Conservation (phyloP, 495 filamentous ascomycete genomes). For the Trichocladium uniseriatum region DNA sequence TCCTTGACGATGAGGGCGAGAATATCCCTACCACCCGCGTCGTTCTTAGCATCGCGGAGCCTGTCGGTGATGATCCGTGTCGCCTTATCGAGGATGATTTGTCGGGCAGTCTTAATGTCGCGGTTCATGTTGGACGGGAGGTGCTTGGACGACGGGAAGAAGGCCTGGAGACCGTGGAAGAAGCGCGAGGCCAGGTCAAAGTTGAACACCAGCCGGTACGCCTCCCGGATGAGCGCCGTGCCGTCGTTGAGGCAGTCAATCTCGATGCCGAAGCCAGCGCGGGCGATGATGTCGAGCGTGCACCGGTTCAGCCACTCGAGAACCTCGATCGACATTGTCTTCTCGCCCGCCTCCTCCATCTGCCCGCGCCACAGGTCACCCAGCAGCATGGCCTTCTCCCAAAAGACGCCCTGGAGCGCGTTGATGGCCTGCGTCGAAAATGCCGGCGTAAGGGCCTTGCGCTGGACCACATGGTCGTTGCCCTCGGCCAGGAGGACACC, state of each 20-base stretch:
- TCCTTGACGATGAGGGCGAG: constrained; percentile 33
- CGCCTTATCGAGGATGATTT: constrained; percentile 28
- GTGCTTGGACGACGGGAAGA: constrained; percentile 34
- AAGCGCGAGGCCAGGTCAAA: constrained; percentile 32
- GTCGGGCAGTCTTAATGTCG: constrained; percentile 33
- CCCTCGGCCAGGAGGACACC: constrained; percentile 42
- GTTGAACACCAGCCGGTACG: constrained; percentile 38
- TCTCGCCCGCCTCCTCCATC: constrained; percentile 23
- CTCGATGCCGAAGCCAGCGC: constrained; percentile 41
- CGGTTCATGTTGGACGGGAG: constrained; percentile 39
- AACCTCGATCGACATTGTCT: constrained; percentile 28
- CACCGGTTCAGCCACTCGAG: constrained; percentile 42
- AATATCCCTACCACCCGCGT: constrained; percentile 32
- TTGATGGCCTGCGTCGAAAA: constrained; percentile 40
- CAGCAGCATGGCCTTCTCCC: constrained; percentile 40
- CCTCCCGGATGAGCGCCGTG: constrained; percentile 32
- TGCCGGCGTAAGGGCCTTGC: constrained; percentile 38
- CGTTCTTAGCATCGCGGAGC: constrained; percentile 15
- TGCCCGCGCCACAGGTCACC: constrained; percentile 33
- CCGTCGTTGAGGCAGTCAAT: constrained; percentile 37
- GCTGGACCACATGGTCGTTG: constrained; percentile 35
- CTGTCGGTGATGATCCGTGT: constrained; percentile 14
- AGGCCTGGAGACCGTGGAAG: constrained; percentile 37
- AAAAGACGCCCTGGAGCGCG: constrained; percentile 40
- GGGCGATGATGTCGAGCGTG: constrained; percentile 45